A percentile compares a stretch with the other conserved stretches of the same genome.
Conservation (phyloP, 208 protist species). For the Crithidia thermophila region DNA sequence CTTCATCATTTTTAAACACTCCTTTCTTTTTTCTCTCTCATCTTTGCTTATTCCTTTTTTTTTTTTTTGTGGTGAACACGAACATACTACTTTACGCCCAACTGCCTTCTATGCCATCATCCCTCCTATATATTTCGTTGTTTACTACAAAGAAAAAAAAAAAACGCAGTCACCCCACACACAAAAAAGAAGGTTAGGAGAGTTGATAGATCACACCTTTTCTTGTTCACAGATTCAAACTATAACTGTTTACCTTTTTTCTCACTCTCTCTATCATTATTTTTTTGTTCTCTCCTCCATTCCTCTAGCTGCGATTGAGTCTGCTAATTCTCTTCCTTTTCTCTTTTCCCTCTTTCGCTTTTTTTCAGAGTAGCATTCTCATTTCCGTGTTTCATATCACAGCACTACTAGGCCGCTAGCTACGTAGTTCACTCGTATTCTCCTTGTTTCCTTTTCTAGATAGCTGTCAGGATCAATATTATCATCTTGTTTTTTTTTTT, state of each 20-base stretch:
- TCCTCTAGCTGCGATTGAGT: too few relatives aligned
- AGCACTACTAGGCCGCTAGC: too few relatives aligned
- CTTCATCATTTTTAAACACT: not conserved
- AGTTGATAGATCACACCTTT: too few relatives aligned
- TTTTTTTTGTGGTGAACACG: slow-evolving; percentile 23
- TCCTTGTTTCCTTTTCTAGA: slow-evolving; percentile 13
- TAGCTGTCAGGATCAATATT: too few relatives aligned
- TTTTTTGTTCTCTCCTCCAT: slow-evolving; percentile 2
- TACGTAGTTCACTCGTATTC: not conserved
- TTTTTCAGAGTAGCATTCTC: not conserved
- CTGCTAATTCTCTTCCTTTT: not conserved
- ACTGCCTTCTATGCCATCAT: too few relatives aligned
- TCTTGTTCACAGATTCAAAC: too few relatives aligned
- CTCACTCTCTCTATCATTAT: slow-evolving; percentile 8
- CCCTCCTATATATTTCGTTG: too few relatives aligned
- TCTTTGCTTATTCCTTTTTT: slow-evolving; percentile 1
- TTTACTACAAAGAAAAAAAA: too few relatives aligned
- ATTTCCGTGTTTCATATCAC: not conserved
- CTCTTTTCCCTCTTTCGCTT: not conserved
- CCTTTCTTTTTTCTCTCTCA: slow-evolving; percentile 14
- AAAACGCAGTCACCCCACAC: too few relatives aligned
- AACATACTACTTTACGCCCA: too few relatives aligned
- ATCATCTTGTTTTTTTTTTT: slow-evolving; percentile 17
- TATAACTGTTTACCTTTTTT: slow-evolving; percentile 14
- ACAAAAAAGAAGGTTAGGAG: too few relatives aligned